These are phyloP conservation scores for Thermomyces lanuginosus DNA, from an alignment of 2,329 filamentous ascomycete genomes.

Conservation along the genomic window DNA sequence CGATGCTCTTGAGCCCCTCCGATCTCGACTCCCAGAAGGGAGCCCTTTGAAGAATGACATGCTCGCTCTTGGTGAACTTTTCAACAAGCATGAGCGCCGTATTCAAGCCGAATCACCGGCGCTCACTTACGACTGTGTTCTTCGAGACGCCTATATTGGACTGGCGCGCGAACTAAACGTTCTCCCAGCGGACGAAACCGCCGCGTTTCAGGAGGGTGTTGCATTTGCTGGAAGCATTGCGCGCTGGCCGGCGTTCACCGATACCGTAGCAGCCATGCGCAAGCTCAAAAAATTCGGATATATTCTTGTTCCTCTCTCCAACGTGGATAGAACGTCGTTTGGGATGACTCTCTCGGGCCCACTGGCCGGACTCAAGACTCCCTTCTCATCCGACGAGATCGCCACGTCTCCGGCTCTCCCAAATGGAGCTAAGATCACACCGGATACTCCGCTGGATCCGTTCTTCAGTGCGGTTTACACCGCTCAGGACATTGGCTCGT, in stretches of 20 bases:
- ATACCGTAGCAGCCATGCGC: slow-evolving; percentile 38
- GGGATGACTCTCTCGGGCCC: slow-evolving; percentile 30
- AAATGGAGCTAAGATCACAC: no score
- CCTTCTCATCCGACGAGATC: slow-evolving; percentile 1
- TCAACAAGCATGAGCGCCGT: slow-evolving; percentile 31
- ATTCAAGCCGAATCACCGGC: slow-evolving; percentile 40
- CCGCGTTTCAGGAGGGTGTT: slow-evolving; percentile 20
- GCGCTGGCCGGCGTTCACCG: slow-evolving; percentile 40
- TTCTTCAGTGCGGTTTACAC: slow-evolving; percentile 52
- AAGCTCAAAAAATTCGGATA: slow-evolving; percentile 30
- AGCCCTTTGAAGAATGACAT: slow-evolving; percentile 23
- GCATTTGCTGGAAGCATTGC: slow-evolving; percentile 35
- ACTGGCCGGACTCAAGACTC: slow-evolving; percentile 31
- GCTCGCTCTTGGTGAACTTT: slow-evolving; percentile 28
- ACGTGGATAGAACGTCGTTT: slow-evolving; percentile 40
- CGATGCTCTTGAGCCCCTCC: slow-evolving; percentile 31
- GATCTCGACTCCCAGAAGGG: slow-evolving; percentile 24
- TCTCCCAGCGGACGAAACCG: slow-evolving; percentile 6
- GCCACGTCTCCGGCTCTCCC: no score
- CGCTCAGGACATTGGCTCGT: slow-evolving; percentile 53
- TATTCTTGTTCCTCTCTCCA: slow-evolving; percentile 42
- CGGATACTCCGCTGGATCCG: neutral
- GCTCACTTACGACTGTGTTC: slow-evolving; percentile 43
- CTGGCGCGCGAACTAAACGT: slow-evolving; percentile 17
- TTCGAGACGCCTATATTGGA: slow-evolving; percentile 31